Conservation (phyloP, 257 asterid species). For the Craterostigma plantagineum region DNA sequence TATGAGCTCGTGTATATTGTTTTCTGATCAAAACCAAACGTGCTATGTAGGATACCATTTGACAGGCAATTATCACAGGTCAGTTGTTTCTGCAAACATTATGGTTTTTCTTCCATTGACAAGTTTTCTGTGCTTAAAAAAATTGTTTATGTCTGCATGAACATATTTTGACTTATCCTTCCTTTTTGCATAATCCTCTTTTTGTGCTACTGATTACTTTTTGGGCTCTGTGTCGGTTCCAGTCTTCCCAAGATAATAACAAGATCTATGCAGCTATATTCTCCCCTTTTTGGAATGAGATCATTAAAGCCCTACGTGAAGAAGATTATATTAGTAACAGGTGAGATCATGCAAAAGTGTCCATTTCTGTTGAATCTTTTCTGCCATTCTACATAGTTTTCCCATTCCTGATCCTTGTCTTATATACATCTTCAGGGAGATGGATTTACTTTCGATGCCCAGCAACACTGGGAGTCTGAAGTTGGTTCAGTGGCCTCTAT, state of each 20-base stretch:
- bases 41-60: constrained; percentile 49
- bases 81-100: constrained; percentile 11
- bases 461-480: constrained; percentile 78
- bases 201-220: neutral
- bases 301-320: constrained; percentile 85
- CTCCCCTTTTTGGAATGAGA: constrained; percentile 97
- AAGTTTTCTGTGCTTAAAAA: neutral
- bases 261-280: constrained; percentile 67
- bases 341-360: constrained; percentile 17
- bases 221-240: neutral
- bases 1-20: constrained; percentile 5
- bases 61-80: constrained; percentile 59
- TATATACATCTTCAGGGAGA: constrained; percentile 41
- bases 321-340: constrained; percentile 91
- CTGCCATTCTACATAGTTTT: neutral
- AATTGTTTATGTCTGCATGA: neutral
- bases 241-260: constrained; percentile 34
- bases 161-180: neutral
- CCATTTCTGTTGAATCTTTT: constrained; percentile 1
- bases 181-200: neutral
- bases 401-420: neutral
- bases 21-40: constrained; percentile 13
- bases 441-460: constrained; percentile 97
- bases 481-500: constrained; percentile 97
- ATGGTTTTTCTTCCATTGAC: neutral